Evolutionary conservation across 2,329 filamentous ascomycete genomes (phyloP).

Genomic region (Colletotrichum eremochloae): DNA sequence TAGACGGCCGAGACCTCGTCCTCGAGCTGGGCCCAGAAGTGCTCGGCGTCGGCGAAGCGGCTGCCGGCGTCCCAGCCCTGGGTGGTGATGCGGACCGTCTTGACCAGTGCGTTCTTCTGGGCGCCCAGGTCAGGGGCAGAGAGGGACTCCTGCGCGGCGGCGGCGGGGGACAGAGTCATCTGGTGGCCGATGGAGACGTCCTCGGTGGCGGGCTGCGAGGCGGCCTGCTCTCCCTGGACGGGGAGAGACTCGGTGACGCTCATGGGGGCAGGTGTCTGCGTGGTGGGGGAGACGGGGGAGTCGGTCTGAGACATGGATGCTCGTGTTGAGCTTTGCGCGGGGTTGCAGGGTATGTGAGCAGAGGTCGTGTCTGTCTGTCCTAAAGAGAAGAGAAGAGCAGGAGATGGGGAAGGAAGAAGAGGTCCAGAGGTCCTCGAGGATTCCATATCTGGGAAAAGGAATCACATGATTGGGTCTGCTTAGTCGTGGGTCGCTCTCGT

Average conservation of each 20-base stretch:
- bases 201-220: not conserved
- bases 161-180: not conserved
- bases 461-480: not conserved
- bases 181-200: constrained; percentile 2
- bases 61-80: not conserved
- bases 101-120: not conserved
- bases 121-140: not conserved
- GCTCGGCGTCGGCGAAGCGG: constrained; percentile 1
- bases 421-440: not conserved
- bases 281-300: not conserved
- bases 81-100: not conserved
- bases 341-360: not conserved
- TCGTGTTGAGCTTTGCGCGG: not conserved
- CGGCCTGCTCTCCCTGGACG: not conserved
- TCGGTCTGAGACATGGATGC: not conserved
- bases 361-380: not conserved
- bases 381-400: not conserved
- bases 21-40: not conserved
- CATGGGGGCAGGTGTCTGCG: not conserved
- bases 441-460: not conserved
- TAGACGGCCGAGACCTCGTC: not conserved
- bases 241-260: too few relatives aligned
- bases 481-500: not conserved
- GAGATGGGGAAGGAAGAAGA: not conserved
- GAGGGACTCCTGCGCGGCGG: not conserved